phyloP scores from a whole-genome alignment of 768 basidiomycete genomes.

The Royoungia palumana region DNA sequence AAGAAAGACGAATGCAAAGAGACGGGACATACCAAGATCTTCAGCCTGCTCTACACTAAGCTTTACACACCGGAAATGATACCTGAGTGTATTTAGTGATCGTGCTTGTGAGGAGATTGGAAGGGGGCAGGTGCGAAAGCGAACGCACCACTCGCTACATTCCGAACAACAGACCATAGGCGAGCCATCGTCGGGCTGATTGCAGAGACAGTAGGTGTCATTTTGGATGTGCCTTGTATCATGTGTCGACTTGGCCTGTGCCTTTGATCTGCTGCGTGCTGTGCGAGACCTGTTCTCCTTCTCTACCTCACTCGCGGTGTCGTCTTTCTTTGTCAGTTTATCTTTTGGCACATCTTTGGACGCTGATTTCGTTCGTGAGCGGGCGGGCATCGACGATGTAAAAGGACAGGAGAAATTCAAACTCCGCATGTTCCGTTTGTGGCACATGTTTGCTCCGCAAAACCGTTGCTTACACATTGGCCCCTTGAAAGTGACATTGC shows the following conservation, averaged over 20 bases:
- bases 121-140: background rate
- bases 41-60: slow-evolving; percentile 63
- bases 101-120: slow-evolving; percentile 3
- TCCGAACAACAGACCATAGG: slow-evolving; percentile 77
- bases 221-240: slow-evolving; percentile 16
- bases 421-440: slow-evolving; percentile 29
- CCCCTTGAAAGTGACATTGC: background rate
- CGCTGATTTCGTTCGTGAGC: slow-evolving; percentile 41
- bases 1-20: background rate
- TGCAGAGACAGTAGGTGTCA: slow-evolving; percentile 54
- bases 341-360: slow-evolving; percentile 20
- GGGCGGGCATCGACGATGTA: slow-evolving; percentile 41
- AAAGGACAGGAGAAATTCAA: slow-evolving; percentile 30
- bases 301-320: slow-evolving; percentile 25
- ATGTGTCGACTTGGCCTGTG: slow-evolving; percentile 14
- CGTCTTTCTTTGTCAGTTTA: slow-evolving; percentile 15
- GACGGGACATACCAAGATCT: slow-evolving; percentile 65
- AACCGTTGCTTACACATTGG: too few relatives aligned
- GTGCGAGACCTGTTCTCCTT: slow-evolving; percentile 30
- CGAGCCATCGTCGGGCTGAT: slow-evolving; percentile 67
- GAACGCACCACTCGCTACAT: slow-evolving; percentile 67
- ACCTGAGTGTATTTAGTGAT: slow-evolving; percentile 48
- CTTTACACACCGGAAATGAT: slow-evolving; percentile 76
- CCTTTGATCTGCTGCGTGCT: slow-evolving; percentile 23
- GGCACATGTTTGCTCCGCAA: slow-evolving; percentile 13